A percentile compares a stretch with the other conserved stretches of the same genome.
Conservation (phyloP, 305 asterid genomes). For the Plantago coronopus region DNA sequence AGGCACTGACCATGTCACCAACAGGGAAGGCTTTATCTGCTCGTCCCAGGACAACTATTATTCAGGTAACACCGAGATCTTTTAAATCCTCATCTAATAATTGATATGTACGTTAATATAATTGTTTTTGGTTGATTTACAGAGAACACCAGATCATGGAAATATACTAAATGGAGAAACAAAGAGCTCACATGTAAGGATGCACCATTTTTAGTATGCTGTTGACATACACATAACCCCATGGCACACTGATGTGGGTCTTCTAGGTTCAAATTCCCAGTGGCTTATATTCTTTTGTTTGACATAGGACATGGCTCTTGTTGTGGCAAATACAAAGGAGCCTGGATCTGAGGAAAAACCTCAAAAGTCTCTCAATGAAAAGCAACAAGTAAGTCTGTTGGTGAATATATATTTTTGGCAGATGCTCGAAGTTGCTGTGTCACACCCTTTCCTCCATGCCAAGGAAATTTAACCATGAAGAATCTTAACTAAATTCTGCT, state of each 20-base stretch:
- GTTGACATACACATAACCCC: background rate
- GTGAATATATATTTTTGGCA: background rate
- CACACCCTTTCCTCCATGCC: constrained; percentile 13
- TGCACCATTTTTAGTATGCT: constrained; percentile 15
- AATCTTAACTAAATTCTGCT: constrained; percentile 25
- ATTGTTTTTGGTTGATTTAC: constrained; percentile 36
- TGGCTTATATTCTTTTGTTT: constrained; percentile 32
- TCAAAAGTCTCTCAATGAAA: constrained; percentile 91
- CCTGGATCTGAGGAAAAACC: constrained; percentile 91
- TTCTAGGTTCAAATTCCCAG: constrained; percentile 11
- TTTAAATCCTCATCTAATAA: constrained; percentile 15
- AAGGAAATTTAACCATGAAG: constrained; percentile 5
- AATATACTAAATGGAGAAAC: constrained; percentile 67
- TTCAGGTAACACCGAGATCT: constrained; percentile 48
- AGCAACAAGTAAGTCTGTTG: constrained; percentile 75
- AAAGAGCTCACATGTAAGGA: constrained; percentile 54
- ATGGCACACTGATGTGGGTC: constrained; percentile 16
- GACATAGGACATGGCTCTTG: constrained; percentile 56
- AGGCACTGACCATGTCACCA: constrained; percentile 94
- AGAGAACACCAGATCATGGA: constrained; percentile 91
- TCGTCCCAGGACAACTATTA: constrained; percentile 65
- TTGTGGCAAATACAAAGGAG: constrained; percentile 63
- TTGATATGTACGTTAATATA: constrained; percentile 25
- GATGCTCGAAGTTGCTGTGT: constrained; percentile 13
- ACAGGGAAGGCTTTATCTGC: constrained; percentile 79